Evolutionary conservation across 768 basidiomycete species (phyloP), one percentile per base, ranked within the genome.

Genomic region (Coprinopsis strossmayeri): DNA sequence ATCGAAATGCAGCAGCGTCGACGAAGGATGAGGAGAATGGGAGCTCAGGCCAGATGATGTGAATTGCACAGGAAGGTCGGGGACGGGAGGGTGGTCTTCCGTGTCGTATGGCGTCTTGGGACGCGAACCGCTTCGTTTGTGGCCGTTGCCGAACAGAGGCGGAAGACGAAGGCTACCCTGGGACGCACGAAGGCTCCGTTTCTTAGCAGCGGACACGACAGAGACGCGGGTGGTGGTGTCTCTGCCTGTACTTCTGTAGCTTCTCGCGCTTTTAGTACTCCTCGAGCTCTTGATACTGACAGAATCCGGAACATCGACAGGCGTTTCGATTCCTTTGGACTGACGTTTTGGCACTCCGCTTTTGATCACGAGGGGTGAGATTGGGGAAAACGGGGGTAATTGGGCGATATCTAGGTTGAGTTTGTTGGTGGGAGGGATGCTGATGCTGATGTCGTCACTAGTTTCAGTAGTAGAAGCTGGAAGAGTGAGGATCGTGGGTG

Each of bases 111-210:
- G 64, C 18, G 60, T 56, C 50, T 53, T 57, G 3, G 50, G 52
- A 18, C 57, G 35, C 18, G 51, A 52, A 1, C 53, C 54, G 26
- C 49, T 55, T 45, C 59, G 57, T 28, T 57, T 56, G 44, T 59
- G 62, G 18, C 57, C 57, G 12, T 43, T 25, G 45, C 60, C 59
- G 12, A 45, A 45, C 12, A 32, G 67, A 42, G 42, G 70, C 43
- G 78, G 81, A 20, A 87, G 66, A 1, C 87, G 77, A 5, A 90
- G 65, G 57, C 83, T 87, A 20, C 78, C 74, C 54, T 82, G 78
- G 3, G 84, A 86, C 5, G 78, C 71, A 1, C 83, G 72, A 35
- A 71, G 69, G 60, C 82, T 85, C 34, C 86, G 75, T 50, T 68
- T 75, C 49, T 78, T 76, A 1, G 88, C 87, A 3, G 87, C 81